phyloP scores from a whole-genome alignment of 1,284 basidiomycete species.

The Malassezia globosa region DNA sequence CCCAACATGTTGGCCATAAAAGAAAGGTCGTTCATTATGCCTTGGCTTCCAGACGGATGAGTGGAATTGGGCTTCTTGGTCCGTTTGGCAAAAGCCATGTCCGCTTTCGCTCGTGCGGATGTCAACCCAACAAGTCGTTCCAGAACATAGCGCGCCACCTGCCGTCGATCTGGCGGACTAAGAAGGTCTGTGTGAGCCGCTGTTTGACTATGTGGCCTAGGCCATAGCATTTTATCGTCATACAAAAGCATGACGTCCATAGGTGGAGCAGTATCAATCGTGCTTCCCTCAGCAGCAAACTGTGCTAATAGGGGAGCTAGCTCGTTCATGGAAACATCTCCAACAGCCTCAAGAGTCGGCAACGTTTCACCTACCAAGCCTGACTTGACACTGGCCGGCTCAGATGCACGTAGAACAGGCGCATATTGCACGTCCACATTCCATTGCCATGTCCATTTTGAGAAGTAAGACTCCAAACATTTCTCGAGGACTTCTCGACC shows the following conservation, averaged over 20 bases:
- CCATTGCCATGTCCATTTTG: slow-evolving; percentile 17
- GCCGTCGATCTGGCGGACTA: not conserved
- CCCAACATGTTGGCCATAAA: not conserved
- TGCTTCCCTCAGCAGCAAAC: not conserved
- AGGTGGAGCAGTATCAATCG: not conserved
- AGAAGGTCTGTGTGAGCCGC: not conserved
- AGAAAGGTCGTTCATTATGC: not conserved
- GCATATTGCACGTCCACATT: slow-evolving; percentile 13
- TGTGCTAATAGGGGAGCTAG: not conserved
- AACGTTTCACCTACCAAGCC: slow-evolving; percentile 10
- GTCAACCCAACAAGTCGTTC: slow-evolving; percentile 1
- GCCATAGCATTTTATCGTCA: slow-evolving; percentile 14
- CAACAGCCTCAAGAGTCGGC: not conserved
- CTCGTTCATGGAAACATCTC: not conserved
- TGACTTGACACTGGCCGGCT: not conserved
- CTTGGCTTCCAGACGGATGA: too few species aligned
- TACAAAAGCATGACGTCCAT: slow-evolving; percentile 3
- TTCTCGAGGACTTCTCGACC: slow-evolving; percentile 7
- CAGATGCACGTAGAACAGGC: slow-evolving; percentile 7
- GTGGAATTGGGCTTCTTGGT: not conserved
- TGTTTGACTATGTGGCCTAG: not conserved
- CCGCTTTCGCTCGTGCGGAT: slow-evolving; percentile 6
- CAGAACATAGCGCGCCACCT: slow-evolving; percentile 8
- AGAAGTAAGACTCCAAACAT: slow-evolving; percentile 7
- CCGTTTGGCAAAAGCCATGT: not conserved